These are phyloP conservation scores for Penicillium manginii DNA, from an alignment of 495 filamentous ascomycete genomes.

Conservation along the genomic window DNA sequence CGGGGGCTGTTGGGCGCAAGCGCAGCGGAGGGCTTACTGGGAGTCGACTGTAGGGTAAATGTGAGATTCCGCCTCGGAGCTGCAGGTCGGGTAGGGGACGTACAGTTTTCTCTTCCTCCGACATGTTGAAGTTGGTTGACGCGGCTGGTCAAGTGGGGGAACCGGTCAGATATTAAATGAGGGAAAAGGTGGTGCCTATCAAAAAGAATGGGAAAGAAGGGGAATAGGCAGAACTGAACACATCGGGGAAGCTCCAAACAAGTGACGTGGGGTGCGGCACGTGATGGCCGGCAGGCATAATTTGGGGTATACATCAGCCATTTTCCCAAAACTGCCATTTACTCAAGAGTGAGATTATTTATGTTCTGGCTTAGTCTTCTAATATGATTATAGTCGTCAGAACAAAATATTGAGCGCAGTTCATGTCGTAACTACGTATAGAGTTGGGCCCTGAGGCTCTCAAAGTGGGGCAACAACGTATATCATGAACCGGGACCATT, in stretches of 20 bases:
- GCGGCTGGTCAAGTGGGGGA: background rate
- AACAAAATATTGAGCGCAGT: too few species aligned
- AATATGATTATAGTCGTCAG: too few species aligned
- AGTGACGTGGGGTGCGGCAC: constrained; percentile 44
- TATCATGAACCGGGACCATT: too few species aligned
- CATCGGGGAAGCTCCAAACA: constrained; percentile 39
- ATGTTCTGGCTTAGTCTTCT: too few species aligned
- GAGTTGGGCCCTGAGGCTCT: too few species aligned
- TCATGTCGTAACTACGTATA: too few species aligned
- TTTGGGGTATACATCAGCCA: too few species aligned
- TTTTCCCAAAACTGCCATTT: too few species aligned
- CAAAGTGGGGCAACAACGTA: too few species aligned
- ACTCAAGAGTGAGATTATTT: too few species aligned
- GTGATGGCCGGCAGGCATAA: constrained; percentile 22
- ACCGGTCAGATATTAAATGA: background rate
- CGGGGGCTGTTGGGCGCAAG: constrained; percentile 38
- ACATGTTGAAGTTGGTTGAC: constrained; percentile 32
- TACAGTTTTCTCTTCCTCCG: constrained; percentile 47
- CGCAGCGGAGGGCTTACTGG: constrained; percentile 33
- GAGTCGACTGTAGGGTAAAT: constrained; percentile 30
- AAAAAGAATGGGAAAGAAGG: constrained; percentile 31
- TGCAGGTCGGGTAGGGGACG: constrained; percentile 19
- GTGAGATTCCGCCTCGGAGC: constrained; percentile 25
- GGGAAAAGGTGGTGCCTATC: constrained; percentile 28
- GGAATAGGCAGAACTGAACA: constrained; percentile 23